Evolutionary conservation across 345 rosid genomes (phyloP).

Genomic region (Conringia planisiliqua): DNA sequence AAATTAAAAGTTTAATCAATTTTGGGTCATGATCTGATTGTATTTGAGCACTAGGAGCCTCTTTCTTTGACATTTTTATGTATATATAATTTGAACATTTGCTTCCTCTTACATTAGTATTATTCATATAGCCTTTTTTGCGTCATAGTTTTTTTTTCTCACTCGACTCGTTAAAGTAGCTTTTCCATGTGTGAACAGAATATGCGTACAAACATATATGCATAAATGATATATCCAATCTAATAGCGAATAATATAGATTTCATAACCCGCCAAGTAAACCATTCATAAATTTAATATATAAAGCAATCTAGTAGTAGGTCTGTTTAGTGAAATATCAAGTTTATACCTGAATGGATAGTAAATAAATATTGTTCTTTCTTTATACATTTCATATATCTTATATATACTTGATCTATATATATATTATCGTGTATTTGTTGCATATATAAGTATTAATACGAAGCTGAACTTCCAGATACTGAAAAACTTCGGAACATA

Average conservation of each 20-base stretch:
- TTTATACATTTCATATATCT: too few species aligned
- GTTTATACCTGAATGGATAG: neutral
- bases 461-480: too few species aligned
- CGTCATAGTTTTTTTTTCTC: neutral
- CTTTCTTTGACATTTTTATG: conserved; percentile 33
- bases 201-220: neutral
- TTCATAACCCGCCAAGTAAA: neutral
- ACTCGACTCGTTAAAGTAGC: neutral
- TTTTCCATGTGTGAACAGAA: conserved; percentile 18
- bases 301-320: neutral
- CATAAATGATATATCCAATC: neutral
- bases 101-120: neutral
- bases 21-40: conserved; percentile 18
- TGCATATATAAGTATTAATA: too few species aligned
- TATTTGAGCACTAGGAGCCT: conserved; percentile 33
- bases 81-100: conserved; percentile 1
- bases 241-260: neutral
- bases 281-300: neutral
- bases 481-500: too few species aligned
- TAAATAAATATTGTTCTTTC: too few species aligned
- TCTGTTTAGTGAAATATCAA: neutral
- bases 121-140: neutral
- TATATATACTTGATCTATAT: too few species aligned
- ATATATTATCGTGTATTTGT: too few species aligned
- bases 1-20: neutral